Evolutionary conservation across 2,329 filamentous ascomycete species (phyloP), one percentile per base, ranked within the genome.

Genomic region (Diplocarpon mali): DNA sequence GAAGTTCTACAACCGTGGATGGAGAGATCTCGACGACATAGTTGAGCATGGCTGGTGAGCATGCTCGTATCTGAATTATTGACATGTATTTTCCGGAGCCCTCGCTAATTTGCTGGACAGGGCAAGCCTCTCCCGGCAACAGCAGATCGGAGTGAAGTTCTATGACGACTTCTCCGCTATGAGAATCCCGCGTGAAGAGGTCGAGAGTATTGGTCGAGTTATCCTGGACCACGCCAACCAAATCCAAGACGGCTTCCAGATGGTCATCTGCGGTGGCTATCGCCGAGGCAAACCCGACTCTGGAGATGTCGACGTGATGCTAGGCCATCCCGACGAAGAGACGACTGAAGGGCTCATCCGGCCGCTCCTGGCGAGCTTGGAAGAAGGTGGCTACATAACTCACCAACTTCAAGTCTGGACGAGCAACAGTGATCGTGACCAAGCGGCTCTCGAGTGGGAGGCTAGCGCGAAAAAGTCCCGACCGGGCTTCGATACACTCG

Each of bases 131-230:
- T 82, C 73, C 0, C 78, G 88, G 11, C 83, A 86, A 1, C 90
- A 95, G 63, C 88, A 96, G 61, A 94, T 96, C 44, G 90, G 92
- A 0, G 69, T 95, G 36, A 96, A 96, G 61, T 95, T 80, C 64
- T 95, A 93, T 61, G 83, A 93, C 29, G 90, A 96, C 51, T 84
- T 98, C 44, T 12, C 11, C 30, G 67, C 75, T 37, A 64, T 72
- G 13, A 78, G 75, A 12, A 85, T 96, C 4, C 74, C 85, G 0
- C 76, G 88, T 1, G 46, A 59, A 0, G 88, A 96, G 62, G 83
- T 87, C 0, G 80, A 86, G 53, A 57, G 61, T 0, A 94, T 95
- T 42, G 76, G 75, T 0, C 57, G 66, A 4, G 68, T 71, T 1
- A 73, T 95, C 13, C 69, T 82, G 1, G 57, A 66, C 1, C 80